phyloP scores from a whole-genome alignment of 257 asterid genomes.

The Anisodus tanguticus region DNA sequence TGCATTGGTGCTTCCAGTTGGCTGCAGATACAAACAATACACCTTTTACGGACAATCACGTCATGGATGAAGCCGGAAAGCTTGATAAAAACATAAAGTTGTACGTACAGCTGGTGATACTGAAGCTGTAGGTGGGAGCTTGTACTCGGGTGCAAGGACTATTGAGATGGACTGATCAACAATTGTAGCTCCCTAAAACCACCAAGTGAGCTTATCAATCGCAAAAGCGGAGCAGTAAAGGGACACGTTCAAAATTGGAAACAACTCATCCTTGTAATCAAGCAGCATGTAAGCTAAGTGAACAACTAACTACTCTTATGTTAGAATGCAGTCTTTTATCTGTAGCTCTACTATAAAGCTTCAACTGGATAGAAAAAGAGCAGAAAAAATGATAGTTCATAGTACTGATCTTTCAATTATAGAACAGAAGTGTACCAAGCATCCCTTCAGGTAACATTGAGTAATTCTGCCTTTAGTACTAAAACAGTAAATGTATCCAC shows the following conservation, averaged over 20 bases:
- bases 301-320: neutral
- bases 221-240: neutral
- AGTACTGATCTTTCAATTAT: neutral
- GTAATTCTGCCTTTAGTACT: neutral
- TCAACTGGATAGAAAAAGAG: slow-evolving; percentile 15
- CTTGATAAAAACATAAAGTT: neutral
- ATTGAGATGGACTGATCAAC: slow-evolving; percentile 65
- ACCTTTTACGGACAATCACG: slow-evolving; percentile 11
- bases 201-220: neutral
- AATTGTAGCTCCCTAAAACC: slow-evolving; percentile 65
- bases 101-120: slow-evolving; percentile 45
- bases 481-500: neutral
- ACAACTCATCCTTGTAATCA: neutral
- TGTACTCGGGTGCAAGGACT: slow-evolving; percentile 52
- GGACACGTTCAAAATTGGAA: neutral
- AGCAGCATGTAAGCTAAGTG: neutral
- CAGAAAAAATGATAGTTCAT: neutral
- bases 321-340: neutral
- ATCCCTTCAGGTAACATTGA: neutral
- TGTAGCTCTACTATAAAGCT: neutral
- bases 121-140: slow-evolving; percentile 46
- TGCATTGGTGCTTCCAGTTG: slow-evolving; percentile 43
- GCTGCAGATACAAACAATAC: slow-evolving; percentile 41
- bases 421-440: neutral
- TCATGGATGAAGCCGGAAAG: slow-evolving; percentile 7